Conservation (phyloP, 257 asterid species). For the Scutellaria baicalensis region DNA sequence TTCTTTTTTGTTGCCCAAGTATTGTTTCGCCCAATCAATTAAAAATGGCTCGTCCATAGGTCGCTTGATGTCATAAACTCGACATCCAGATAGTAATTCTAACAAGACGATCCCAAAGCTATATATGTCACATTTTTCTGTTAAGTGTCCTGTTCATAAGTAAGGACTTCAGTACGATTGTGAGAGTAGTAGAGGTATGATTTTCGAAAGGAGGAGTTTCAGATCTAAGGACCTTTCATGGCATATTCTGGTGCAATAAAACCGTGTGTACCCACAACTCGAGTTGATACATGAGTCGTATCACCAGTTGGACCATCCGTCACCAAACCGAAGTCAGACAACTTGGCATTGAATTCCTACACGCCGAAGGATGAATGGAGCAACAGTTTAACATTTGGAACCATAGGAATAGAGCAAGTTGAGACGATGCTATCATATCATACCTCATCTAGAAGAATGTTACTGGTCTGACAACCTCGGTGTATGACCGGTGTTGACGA, state of each 20-base stretch:
- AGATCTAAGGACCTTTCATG: neutral
- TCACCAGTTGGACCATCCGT: conserved; percentile 48
- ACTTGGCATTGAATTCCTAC: conserved; percentile 56
- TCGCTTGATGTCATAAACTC: neutral
- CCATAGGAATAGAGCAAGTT: neutral
- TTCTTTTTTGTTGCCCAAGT: neutral
- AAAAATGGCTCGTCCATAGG: neutral
- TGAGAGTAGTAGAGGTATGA: no score
- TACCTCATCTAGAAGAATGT: conserved; percentile 53
- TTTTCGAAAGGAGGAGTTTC: no score
- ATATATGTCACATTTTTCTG: neutral
- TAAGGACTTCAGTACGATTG: no score
- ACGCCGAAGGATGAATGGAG: neutral
- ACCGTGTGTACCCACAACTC: conserved; percentile 39
- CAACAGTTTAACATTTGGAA: neutral
- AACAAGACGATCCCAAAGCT: conserved; percentile 14
- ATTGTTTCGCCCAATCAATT: neutral
- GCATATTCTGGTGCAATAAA: conserved; percentile 17
- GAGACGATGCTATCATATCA: neutral
- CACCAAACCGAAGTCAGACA: conserved; percentile 44
- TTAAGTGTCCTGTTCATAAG: neutral
- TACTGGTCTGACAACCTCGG: conserved; percentile 27
- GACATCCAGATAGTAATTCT: neutral
- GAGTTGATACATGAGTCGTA: conserved; percentile 39
- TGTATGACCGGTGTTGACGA: conserved; percentile 37